Evolutionary conservation across 495 filamentous ascomycete species (phyloP), one percentile per base, ranked within the genome.

Genomic region (Hypoxylon fuscum): DNA sequence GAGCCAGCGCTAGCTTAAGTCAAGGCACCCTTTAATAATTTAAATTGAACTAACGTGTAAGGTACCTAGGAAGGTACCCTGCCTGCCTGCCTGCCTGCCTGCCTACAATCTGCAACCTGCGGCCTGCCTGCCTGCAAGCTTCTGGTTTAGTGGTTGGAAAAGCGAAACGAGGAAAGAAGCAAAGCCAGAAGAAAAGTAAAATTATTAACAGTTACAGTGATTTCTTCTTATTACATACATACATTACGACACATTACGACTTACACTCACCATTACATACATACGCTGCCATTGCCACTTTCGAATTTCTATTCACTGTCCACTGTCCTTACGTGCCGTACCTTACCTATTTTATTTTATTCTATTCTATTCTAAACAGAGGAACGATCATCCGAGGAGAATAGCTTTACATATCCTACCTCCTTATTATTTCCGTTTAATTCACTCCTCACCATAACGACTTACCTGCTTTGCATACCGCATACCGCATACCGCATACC

Each of bases 1-100:
- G 62, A 60, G 45, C 48, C 49, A 1, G 25, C 46, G 45, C 52
- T 32, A 57, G 57, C n/a, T n/a, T n/a, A n/a, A n/a, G 55, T 55
- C 45, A 34, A 51, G 41, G 6, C 25, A 15, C 35, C n/a, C n/a
- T n/a, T n/a, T n/a, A n/a, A n/a, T n/a, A 27, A 4, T 27, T 27
- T 8, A 8, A 27, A 27, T 8, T 27, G 25, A 8, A 4, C 25
- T 27, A 8, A n/a, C n/a, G 25, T 27, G 25, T 27, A 27, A 27
- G 25, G 25, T n/a, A n/a, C n/a, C n/a, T n/a, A n/a, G n/a, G n/a
- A n/a, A 27, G 25, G 45, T 23, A 59, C 47, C 62, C 55, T 65
- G 55, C 32, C 44, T 5, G 15, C n/a, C n/a, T 14, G 35, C 11
- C n/a, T n/a, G n/a, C n/a, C n/a, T n/a, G 11, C 56, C 27, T 31